Base-by-base conservation (phyloP, 495 filamentous ascomycete species). In the Penicillium coprophilum region DNA sequence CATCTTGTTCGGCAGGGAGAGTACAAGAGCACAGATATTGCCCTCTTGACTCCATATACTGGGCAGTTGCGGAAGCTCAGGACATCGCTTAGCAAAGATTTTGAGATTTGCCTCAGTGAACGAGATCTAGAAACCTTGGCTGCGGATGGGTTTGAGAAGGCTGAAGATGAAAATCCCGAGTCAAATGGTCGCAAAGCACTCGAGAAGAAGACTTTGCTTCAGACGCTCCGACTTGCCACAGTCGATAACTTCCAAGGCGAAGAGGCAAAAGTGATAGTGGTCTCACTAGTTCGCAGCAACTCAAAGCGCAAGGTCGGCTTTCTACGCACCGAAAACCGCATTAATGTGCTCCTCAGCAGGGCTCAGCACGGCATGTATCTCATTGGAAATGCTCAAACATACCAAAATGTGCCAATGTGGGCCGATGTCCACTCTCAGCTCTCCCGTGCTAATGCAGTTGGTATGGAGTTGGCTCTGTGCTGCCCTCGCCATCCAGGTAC, bases 281-380 rank as follows among this genome's bases (percentile, higher is more conserved):
- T 92, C 11, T 91, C 87, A 0, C 71, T 91, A 0, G 90, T 92
- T 15, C 80, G 89, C 48, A 87, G 86, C 71, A 93, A 93, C 58
- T 48, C 67, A 7, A 64, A 79, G 27, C 70, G 73, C 19, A 78
- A 80, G 30, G 81, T 81, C 51, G 89, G 90, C 8, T 93, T 92
- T 54, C 72, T 93, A 20, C 81, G 80, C 54, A 88, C 86, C 4
- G 72, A 79, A 2, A 92, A 92, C 61, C 76, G 89, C 1, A 90
- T 93, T 64, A 93, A 93, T 55, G 89, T 92, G 0, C 74, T 89
- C 0, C 75, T 91, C 8, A 62, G 69, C 54, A 84, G 90, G 15
- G 90, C 89, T 3, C 77, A 84, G 58, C 80, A 93, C 65, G 88
- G 89, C 12, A 89, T 93, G 83, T 93, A 90, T 63, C 80, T 93